Evolutionary conservation across 2,329 filamentous ascomycete species (phyloP).

Genomic region (Westerdykella ornata): DNA sequence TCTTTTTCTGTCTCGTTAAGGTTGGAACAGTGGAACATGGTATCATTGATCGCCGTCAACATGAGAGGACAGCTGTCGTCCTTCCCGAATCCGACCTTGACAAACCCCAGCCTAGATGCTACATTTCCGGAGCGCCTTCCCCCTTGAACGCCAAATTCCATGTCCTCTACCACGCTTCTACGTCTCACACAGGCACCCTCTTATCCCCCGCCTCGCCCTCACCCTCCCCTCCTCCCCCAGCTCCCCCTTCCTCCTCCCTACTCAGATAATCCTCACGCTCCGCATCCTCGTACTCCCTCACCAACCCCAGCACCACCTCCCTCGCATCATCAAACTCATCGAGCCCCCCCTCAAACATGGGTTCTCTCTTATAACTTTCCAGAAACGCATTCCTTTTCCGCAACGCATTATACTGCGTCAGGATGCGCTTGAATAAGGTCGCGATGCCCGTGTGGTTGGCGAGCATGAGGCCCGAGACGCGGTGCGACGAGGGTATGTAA

Average conservation of each 20-base stretch:
- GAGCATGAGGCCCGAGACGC: constrained; percentile 93
- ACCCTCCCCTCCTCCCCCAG: constrained; percentile 5
- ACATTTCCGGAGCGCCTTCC: neutral
- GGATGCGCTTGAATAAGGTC: constrained; percentile 91
- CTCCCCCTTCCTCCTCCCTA: constrained; percentile 47
- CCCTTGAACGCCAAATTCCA: neutral
- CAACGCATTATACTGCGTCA: constrained; percentile 87
- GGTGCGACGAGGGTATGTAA: constrained; percentile 87
- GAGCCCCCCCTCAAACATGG: constrained; percentile 84
- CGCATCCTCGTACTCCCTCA: constrained; percentile 91
- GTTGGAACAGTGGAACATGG: no score
- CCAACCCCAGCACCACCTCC: constrained; percentile 83
- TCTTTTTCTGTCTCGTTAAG: no score
- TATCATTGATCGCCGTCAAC: no score
- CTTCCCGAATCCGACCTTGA: no score
- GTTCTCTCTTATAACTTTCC: constrained; percentile 92
- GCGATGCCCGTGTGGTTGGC: constrained; percentile 97
- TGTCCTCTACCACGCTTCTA: neutral
- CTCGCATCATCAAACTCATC: constrained; percentile 93
- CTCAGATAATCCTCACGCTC: constrained; percentile 86
- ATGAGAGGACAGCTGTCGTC: no score
- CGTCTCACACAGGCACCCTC: constrained; percentile 14
- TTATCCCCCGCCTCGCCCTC: constrained; percentile 29
- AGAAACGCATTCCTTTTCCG: constrained; percentile 95
- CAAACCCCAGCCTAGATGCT: no score